Percentiles rank a stretch among this genome's conserved stretches.
Conservation (phyloP, 2,329 filamentous ascomycete genomes). For the Penicillium sp. region DNA sequence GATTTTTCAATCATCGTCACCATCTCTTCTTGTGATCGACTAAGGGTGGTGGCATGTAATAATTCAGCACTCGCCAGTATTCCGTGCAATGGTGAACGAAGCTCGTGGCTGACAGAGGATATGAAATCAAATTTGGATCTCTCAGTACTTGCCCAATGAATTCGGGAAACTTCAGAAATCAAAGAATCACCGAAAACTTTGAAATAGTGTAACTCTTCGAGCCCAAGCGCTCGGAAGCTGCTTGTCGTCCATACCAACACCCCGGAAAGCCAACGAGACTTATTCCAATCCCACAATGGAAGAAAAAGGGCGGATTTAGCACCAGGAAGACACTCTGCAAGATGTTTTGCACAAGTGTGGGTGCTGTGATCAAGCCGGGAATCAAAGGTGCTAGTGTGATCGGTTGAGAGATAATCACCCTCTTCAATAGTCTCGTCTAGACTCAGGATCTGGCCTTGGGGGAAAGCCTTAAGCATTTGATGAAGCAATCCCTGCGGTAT, state of each 20-base stretch:
- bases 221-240: constrained; percentile 12
- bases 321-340: constrained; percentile 18
- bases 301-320: constrained; percentile 27
- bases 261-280: constrained; percentile 30
- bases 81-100: constrained; percentile 49
- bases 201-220: constrained; percentile 32
- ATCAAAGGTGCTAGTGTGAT: background rate
- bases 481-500: constrained; percentile 11
- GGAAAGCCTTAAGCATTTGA: constrained; percentile 14
- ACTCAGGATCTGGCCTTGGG: constrained; percentile 19
- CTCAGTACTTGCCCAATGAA: constrained; percentile 37
- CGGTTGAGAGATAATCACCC: background rate
- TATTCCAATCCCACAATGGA: constrained; percentile 34
- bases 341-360: background rate
- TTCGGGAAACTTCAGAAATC: constrained; percentile 35
- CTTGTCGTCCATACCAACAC: constrained; percentile 26
- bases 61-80: constrained; percentile 51
- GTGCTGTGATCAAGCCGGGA: background rate
- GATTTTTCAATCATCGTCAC: constrained; percentile 51
- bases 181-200: constrained; percentile 34
- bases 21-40: constrained; percentile 43
- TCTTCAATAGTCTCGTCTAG: background rate
- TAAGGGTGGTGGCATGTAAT: constrained; percentile 45
- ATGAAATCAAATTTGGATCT: constrained; percentile 54
- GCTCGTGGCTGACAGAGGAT: constrained; percentile 53